Evolutionary conservation across 2,329 filamentous ascomycete species (phyloP), one percentile per base, ranked within the genome.

Genomic region (Elsinoe australis): DNA sequence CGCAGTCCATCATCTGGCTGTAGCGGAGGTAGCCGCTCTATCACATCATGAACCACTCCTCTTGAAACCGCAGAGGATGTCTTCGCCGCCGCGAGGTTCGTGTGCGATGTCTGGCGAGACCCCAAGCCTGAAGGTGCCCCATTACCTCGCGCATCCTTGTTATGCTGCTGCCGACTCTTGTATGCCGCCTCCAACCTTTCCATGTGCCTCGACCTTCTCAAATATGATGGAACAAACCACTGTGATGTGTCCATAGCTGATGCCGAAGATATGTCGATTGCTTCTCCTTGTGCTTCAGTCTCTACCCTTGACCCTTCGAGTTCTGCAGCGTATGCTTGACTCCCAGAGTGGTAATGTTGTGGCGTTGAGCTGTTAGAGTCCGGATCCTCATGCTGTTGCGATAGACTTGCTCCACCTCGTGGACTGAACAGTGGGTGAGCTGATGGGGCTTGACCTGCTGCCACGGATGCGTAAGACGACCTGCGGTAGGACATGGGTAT

Each of bases 141-240:
- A 29, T 77, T 49, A 61, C 77, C 85, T 19, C 44, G 29, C 21
- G 31, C 5, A 26, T 47, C 24, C 8, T 22, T 47, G n/a, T n/a
- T n/a, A n/a, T n/a, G n/a, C n/a, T n/a, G n/a, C n/a, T n/a, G n/a
- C n/a, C n/a, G n/a, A n/a, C n/a, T n/a, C n/a, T n/a, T n/a, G n/a
- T n/a, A n/a, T n/a, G n/a, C n/a, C n/a, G n/a, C n/a, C n/a, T 85
- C 79, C 39, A 95, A 73, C 62, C 78, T 81, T 57, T 83, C 77
- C 47, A 90, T 79, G 65, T 95, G 89, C 59, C 80, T 78, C 10
- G 87, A 90, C 31, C 79, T 79, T 56, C 75, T 73, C 35, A 96
- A 75, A 66, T 95, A 95, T 4, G 87, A 88, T 1, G 90, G 90
- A 8, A 82, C 75, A 64, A 95, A 88, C 71, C 90, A 90, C 4